These are phyloP conservation scores for Taxawa tesnikishii DNA, from an alignment of 2,329 filamentous ascomycete species.

Conservation along the genomic window DNA sequence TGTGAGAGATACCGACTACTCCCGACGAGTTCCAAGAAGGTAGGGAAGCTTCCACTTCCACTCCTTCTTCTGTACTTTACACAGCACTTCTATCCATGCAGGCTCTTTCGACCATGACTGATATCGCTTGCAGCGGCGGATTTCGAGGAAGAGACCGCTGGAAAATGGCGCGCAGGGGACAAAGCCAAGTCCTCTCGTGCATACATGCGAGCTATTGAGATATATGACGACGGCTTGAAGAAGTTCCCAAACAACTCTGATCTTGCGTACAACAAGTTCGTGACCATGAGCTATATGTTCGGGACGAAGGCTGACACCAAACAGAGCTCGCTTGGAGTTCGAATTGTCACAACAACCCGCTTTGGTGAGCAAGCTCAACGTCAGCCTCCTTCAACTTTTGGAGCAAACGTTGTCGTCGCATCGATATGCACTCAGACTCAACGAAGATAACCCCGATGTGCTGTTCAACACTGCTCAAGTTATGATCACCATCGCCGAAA, in stretches of 20 bases:
- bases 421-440: slow-evolving; percentile 45
- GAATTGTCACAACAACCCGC: slow-evolving; percentile 56
- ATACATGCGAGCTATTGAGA: slow-evolving; percentile 52
- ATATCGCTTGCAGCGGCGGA: slow-evolving; percentile 38
- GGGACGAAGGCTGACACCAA: slow-evolving; percentile 4
- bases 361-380: slow-evolving; percentile 46
- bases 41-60: slow-evolving; percentile 17
- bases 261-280: slow-evolving; percentile 62
- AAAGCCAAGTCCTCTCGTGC: slow-evolving; percentile 51
- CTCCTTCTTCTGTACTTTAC: not conserved
- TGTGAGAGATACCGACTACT: slow-evolving; percentile 39
- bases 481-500: slow-evolving; percentile 53
- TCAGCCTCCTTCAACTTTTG: slow-evolving; percentile 41
- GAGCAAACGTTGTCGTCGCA: slow-evolving; percentile 52
- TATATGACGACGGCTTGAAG: slow-evolving; percentile 51
- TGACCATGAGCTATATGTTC: no score
- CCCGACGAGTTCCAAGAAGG: slow-evolving; percentile 57
- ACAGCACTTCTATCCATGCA: no score
- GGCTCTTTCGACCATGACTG: slow-evolving; percentile 3
- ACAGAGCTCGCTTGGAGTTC: slow-evolving; percentile 55
- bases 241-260: slow-evolving; percentile 53
- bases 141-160: slow-evolving; percentile 56
- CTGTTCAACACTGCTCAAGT: slow-evolving; percentile 64
- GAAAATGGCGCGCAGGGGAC: slow-evolving; percentile 64
- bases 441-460: slow-evolving; percentile 52